These are phyloP conservation scores for Prunella vulgaris DNA, from an alignment of 257 asterid genomes.

Conservation along the genomic window DNA sequence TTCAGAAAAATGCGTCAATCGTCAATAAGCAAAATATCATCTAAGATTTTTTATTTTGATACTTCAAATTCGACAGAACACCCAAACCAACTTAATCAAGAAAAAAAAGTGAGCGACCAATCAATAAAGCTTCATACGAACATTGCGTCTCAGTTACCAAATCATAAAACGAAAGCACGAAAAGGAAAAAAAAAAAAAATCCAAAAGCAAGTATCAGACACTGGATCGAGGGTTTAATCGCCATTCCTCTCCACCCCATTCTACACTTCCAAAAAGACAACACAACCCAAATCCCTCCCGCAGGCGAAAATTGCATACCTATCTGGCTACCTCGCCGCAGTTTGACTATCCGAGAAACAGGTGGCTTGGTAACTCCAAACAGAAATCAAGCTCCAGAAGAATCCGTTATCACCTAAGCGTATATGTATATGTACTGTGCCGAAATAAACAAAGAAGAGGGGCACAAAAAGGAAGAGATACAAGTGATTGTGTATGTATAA, in stretches of 20 bases:
- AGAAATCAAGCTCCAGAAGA: slow-evolving; percentile 22
- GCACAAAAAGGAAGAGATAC: neutral
- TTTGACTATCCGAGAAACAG: slow-evolving; percentile 14
- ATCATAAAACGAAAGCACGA: neutral
- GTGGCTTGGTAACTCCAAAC: slow-evolving; percentile 10
- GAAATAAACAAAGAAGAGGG: neutral
- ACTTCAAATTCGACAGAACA: neutral
- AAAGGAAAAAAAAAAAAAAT: neutral
- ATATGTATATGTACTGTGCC: neutral
- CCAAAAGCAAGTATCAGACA: neutral
- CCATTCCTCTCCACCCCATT: slow-evolving; percentile 7
- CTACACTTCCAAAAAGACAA: neutral
- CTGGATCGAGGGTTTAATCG: slow-evolving; percentile 19
- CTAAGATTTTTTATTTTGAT: neutral
- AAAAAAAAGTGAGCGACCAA: neutral
- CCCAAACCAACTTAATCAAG: slow-evolving; percentile 18
- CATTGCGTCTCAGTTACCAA: slow-evolving; percentile 12
- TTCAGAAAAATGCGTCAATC: neutral
- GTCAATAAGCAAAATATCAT: neutral
- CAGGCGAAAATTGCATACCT: slow-evolving; percentile 19
- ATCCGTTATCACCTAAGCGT: neutral
- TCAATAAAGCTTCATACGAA: neutral
- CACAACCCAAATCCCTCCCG: neutral
- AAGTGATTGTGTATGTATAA: neutral
- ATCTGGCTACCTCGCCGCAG: slow-evolving; percentile 21